Evolutionary conservation across 2,329 filamentous ascomycete genomes (phyloP).

Genomic region (Colletotrichum cereale): DNA sequence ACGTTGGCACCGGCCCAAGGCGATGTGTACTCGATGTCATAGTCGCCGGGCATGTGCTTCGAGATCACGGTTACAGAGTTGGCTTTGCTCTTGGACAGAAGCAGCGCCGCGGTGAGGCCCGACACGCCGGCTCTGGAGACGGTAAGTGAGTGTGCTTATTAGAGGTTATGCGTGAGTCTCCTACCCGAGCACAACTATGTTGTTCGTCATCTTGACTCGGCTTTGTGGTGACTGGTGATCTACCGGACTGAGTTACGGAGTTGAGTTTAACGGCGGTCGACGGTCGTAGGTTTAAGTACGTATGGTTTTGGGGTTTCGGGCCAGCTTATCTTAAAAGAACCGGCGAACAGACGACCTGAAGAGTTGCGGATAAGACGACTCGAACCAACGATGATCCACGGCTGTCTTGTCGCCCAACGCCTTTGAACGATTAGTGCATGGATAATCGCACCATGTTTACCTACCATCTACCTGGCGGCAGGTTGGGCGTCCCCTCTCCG

Average conservation of each 20-base stretch:
- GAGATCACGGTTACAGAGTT: slow-evolving; percentile 60
- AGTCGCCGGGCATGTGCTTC: slow-evolving; percentile 89
- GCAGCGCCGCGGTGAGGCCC: slow-evolving; percentile 63
- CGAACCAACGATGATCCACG: background rate
- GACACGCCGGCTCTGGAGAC: slow-evolving; percentile 60
- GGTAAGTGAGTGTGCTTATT: slow-evolving; percentile 3
- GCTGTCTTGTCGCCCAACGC: slow-evolving; percentile 1
- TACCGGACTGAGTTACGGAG: background rate
- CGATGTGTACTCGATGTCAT: slow-evolving; percentile 85
- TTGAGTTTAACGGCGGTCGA: background rate
- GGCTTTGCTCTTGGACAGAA: slow-evolving; percentile 58
- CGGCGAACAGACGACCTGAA: background rate
- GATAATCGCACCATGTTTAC: slow-evolving; percentile 22
- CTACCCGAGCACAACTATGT: slow-evolving; percentile 55
- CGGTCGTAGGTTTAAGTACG: background rate
- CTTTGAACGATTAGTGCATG: slow-evolving; percentile 9
- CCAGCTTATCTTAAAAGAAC: background rate
- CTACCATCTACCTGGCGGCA: background rate
- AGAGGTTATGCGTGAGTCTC: slow-evolving; percentile 19
- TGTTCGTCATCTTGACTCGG: slow-evolving; percentile 63
- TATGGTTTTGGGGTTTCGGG: too few species aligned
- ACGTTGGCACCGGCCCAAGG: slow-evolving; percentile 86
- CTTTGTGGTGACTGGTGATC: background rate
- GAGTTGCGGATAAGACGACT: background rate
- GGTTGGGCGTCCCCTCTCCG: slow-evolving; percentile 27